These are phyloP conservation scores for Laburnicola sp. DNA, from an alignment of 2,329 filamentous ascomycete genomes.

Conservation along the genomic window DNA sequence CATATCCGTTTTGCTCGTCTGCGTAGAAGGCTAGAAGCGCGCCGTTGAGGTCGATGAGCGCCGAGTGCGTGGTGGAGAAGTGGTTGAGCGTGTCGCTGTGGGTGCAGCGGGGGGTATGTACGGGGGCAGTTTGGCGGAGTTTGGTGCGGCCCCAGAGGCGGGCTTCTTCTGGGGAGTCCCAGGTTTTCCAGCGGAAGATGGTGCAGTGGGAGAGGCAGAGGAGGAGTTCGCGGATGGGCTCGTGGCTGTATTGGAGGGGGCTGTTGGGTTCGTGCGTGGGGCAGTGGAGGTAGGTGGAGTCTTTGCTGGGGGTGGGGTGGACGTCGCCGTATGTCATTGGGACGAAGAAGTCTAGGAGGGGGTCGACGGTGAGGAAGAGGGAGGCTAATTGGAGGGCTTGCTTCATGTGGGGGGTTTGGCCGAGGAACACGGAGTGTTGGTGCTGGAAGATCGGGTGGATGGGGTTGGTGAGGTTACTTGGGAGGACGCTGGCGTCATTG, in stretches of 20 bases:
- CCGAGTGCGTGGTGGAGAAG: constrained; percentile 2
- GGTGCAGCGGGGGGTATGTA: constrained; percentile 15
- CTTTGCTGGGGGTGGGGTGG: constrained; percentile 22
- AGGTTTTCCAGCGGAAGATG: constrained; percentile 18
- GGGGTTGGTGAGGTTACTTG: constrained; percentile 29
- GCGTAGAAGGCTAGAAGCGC: constrained; percentile 25
- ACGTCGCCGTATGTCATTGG: constrained; percentile 32
- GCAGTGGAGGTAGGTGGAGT: constrained; percentile 10
- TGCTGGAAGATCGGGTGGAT: constrained; percentile 37
- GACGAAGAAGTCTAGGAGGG: constrained; percentile 37
- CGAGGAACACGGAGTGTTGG: constrained; percentile 16
- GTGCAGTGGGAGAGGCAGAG: not conserved
- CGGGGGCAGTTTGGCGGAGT: constrained; percentile 6
- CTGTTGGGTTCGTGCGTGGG: too few relatives aligned
- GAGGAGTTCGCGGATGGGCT: too few relatives aligned
- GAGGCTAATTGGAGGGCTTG: constrained; percentile 39
- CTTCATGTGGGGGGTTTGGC: constrained; percentile 17
- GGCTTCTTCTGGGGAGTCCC: constrained; percentile 13
- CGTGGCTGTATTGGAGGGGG: too few relatives aligned
- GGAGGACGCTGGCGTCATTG: constrained; percentile 25
- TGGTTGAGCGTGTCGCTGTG: constrained; percentile 17
- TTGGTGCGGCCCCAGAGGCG: constrained; percentile 30
- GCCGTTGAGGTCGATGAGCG: constrained; percentile 30
- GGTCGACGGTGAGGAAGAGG: constrained; percentile 35
- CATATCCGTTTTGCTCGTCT: constrained; percentile 22